Evolutionary conservation across 2,329 filamentous ascomycete genomes (phyloP).

Genomic region (Ceratocystis variospora): DNA sequence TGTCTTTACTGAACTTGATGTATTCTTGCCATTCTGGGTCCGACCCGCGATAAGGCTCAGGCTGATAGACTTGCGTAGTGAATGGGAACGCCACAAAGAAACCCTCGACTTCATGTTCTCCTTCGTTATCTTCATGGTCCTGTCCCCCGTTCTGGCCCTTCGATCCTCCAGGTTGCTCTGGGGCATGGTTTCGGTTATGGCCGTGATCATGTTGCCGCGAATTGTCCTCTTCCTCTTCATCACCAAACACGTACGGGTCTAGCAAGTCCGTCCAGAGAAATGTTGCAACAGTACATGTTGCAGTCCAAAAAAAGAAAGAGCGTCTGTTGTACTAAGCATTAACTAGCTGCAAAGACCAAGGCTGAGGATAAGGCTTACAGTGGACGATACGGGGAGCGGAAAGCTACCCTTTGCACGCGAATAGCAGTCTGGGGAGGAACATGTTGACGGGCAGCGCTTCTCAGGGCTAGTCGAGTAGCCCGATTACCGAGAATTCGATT

Average conservation of each 20-base stretch:
- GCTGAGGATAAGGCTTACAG: slow-evolving; percentile 7
- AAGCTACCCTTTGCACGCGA: slow-evolving; percentile 16
- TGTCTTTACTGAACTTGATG: slow-evolving; percentile 42
- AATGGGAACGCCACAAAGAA: slow-evolving; percentile 50
- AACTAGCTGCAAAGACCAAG: neutral
- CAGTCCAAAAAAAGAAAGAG: slow-evolving; percentile 4
- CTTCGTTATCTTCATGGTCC: slow-evolving; percentile 25
- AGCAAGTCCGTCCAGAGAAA: slow-evolving; percentile 16
- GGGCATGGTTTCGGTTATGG: neutral
- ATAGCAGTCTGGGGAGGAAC: slow-evolving; percentile 16
- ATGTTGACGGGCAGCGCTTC: slow-evolving; percentile 16
- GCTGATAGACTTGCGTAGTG: slow-evolving; percentile 36
- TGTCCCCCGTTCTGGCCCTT: slow-evolving; percentile 30
- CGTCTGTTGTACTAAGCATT: slow-evolving; percentile 7
- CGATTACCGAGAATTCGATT: slow-evolving; percentile 14
- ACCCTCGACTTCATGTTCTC: slow-evolving; percentile 32
- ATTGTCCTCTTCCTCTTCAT: slow-evolving; percentile 13
- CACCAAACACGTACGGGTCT: slow-evolving; percentile 16
- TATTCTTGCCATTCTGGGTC: slow-evolving; percentile 54
- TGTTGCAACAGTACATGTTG: neutral
- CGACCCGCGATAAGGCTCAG: slow-evolving; percentile 38
- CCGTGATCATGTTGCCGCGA: neutral
- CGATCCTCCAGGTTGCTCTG: slow-evolving; percentile 27
- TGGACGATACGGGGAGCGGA: slow-evolving; percentile 14
- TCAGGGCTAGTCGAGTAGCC: slow-evolving; percentile 15